Conservation (phyloP, 192 early-diverging fungal genomes). For the Coemansia sp. region DNA sequence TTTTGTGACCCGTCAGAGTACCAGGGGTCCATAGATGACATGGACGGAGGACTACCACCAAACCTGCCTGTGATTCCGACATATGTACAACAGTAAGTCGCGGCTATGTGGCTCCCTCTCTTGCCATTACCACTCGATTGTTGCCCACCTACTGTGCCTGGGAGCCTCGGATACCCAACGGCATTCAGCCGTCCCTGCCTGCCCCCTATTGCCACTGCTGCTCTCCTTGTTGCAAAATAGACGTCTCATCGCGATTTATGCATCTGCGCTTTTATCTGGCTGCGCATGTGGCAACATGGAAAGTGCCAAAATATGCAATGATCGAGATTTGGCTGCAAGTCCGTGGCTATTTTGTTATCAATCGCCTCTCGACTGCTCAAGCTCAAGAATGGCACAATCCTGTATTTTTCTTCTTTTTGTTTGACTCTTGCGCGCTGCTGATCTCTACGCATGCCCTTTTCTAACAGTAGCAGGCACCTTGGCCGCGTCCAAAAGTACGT, state of each 20-base stretch:
- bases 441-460: not conserved
- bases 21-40: conserved; percentile 29
- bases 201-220: too few relatives aligned
- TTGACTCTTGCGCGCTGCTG: not conserved
- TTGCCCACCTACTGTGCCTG: not conserved
- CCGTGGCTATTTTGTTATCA: not conserved
- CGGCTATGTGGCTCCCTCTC: not conserved
- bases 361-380: not conserved
- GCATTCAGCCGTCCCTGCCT: not conserved
- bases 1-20: conserved; percentile 50
- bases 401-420: not conserved
- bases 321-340: not conserved
- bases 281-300: not conserved
- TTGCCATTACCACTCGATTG: conserved; percentile 5
- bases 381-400: not conserved
- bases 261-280: not conserved
- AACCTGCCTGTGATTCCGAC: conserved; percentile 44
- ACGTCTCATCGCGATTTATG: not conserved
- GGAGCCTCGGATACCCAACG: too few relatives aligned
- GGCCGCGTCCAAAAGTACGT: conserved; percentile 55
- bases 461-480: conserved; percentile 25
- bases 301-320: not conserved
- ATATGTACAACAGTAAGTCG: conserved; percentile 48
- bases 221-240: not conserved
- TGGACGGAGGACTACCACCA: conserved; percentile 29